phyloP scores from a whole-genome alignment of 768 basidiomycete genomes.

The Brasilioporus rufonigricans region DNA sequence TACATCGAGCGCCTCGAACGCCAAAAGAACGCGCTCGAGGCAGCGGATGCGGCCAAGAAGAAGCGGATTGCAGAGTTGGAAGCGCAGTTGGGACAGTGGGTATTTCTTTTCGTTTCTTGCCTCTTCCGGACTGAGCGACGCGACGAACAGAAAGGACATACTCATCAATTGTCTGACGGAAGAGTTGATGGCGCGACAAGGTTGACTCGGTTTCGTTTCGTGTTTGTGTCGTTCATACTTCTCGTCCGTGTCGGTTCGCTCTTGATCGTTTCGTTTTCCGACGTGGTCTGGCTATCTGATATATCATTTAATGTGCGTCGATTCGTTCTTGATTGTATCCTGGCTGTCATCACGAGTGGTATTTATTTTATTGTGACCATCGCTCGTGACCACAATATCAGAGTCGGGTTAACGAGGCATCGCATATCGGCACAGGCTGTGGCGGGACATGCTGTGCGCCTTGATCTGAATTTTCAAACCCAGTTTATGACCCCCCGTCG shows the following conservation, averaged over 20 bases:
- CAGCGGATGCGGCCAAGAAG: neutral
- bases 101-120: neutral
- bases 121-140: no score
- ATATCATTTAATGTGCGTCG: neutral
- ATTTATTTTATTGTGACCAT: no score
- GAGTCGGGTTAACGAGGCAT: no score
- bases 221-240: neutral
- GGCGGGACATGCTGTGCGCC: no score
- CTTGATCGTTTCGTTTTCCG: no score
- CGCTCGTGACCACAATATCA: no score
- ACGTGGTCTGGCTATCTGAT: neutral
- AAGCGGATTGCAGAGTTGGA: neutral
- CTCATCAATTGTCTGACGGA: neutral
- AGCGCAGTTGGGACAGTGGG: neutral
- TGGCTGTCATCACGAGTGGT: no score
- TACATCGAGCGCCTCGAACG: neutral
- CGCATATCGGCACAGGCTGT: no score
- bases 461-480: no score
- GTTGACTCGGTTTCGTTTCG: no score
- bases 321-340: neutral
- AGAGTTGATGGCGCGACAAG: neutral
- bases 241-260: no score
- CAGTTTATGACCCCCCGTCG: no score
- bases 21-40: neutral
- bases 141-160: neutral